A percentile compares a stretch with the other conserved stretches of the same genome.
Conservation (phyloP, 2,329 filamentous ascomycete genomes). For the Colletotrichum gigasporum region DNA sequence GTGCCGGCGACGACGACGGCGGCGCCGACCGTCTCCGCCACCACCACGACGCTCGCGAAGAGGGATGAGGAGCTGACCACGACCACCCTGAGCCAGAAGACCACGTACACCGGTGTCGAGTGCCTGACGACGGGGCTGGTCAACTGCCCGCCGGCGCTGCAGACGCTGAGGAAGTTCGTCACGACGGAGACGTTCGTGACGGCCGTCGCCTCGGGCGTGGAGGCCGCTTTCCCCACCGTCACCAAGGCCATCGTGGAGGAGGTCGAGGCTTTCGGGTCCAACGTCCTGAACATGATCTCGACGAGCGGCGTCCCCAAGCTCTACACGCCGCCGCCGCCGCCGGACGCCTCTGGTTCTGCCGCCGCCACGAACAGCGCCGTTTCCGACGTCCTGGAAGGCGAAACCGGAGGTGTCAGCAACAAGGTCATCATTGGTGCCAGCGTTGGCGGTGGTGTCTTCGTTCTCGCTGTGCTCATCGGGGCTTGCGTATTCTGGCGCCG, state of each 20-base stretch:
- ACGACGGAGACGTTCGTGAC: conserved; percentile 51
- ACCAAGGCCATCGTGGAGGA: neutral
- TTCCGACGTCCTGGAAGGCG: conserved; percentile 34
- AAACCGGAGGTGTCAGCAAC: conserved; percentile 48
- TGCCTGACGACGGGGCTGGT: conserved; percentile 53
- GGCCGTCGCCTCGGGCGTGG: conserved; percentile 47
- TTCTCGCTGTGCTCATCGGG: conserved; percentile 43
- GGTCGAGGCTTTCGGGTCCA: conserved; percentile 8
- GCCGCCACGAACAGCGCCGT: neutral
- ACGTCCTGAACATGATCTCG: neutral
- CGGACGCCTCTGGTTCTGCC: neutral
- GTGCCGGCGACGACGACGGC: conserved; percentile 38
- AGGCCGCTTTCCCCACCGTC: conserved; percentile 46
- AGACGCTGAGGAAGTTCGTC: conserved; percentile 51
- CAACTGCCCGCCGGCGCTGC: conserved; percentile 61
- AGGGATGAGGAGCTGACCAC: conserved; percentile 44
- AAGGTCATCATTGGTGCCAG: conserved; percentile 58
- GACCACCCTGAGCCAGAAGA: conserved; percentile 38
- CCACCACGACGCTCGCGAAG: conserved; percentile 31
- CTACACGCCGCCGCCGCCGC: no score
- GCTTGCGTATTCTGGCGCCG: neutral
- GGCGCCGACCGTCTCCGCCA: conserved; percentile 34
- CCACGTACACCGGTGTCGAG: conserved; percentile 52
- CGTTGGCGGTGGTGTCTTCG: conserved; percentile 54
- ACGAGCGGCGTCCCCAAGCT: neutral